phyloP scores from a whole-genome alignment of 73 alveolate genomes.

The Paramecium bursaria region DNA sequence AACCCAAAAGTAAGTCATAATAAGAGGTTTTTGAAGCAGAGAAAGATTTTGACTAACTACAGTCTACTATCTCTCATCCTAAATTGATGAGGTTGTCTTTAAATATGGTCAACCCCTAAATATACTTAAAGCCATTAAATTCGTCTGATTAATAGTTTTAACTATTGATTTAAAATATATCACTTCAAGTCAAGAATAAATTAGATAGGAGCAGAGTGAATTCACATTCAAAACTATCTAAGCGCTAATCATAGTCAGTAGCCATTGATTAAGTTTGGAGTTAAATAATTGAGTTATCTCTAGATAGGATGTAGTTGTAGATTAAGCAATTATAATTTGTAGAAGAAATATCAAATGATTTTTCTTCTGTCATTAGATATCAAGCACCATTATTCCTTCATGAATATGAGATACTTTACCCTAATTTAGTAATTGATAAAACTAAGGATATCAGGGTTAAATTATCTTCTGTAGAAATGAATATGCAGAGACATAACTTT shows the following conservation, averaged over 20 bases:
- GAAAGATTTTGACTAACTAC: constrained; percentile 58
- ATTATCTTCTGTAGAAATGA: constrained; percentile 1
- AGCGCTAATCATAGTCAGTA: too few relatives aligned
- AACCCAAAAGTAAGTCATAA: background rate
- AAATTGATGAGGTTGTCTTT: too few relatives aligned
- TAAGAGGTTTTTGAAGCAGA: too few relatives aligned
- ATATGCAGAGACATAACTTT: constrained; percentile 1
- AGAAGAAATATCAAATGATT: background rate
- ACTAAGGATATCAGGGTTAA: constrained; percentile 14
- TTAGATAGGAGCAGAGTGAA: too few relatives aligned
- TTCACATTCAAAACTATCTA: too few relatives aligned
- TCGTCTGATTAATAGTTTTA: too few relatives aligned
- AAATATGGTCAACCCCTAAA: too few relatives aligned
- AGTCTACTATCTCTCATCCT: too few relatives aligned
- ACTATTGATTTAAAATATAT: too few relatives aligned
- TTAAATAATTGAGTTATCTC: constrained; percentile 11
- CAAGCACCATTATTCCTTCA: constrained; percentile 3
- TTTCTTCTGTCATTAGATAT: constrained; percentile 22
- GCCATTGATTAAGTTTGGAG: constrained; percentile 45
- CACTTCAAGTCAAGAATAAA: too few relatives aligned
- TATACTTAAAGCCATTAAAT: too few relatives aligned
- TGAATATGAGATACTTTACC: constrained; percentile 43
- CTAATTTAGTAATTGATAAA: constrained; percentile 7
- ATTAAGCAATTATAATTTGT: background rate
- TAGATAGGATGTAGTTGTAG: constrained; percentile 22